Evolutionary conservation across 2,329 filamentous ascomycete species (phyloP).

Genomic region (Macrophomina phaseolina): DNA sequence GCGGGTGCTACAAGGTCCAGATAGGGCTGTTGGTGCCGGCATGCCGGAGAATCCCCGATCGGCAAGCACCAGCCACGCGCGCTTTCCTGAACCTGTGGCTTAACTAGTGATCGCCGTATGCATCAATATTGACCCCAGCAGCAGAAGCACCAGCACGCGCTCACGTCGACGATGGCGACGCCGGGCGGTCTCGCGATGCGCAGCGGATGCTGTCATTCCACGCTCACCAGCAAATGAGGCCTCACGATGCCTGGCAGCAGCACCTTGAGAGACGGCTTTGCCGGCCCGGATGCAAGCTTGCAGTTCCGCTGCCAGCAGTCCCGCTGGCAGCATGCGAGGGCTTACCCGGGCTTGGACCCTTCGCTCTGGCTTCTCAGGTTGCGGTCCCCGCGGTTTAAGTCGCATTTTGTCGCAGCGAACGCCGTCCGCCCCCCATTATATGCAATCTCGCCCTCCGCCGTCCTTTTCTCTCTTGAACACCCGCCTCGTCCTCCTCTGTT

Average conservation of each 20-base stretch:
- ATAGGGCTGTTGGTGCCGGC: background rate
- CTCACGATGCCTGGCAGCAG: background rate
- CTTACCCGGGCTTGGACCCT: slow-evolving; percentile 2
- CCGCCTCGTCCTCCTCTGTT: slow-evolving; percentile 12
- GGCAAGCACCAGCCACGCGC: no score
- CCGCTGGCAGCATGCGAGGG: slow-evolving; percentile 9
- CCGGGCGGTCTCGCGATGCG: slow-evolving; percentile 2
- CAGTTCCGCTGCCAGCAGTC: background rate
- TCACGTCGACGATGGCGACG: background rate
- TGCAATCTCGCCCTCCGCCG: slow-evolving; percentile 13
- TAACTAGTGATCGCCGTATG: background rate
- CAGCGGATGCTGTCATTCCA: background rate
- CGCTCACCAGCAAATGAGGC: background rate
- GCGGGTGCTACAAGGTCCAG: background rate
- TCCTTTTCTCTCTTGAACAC: slow-evolving; percentile 12
- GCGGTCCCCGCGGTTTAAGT: slow-evolving; percentile 21
- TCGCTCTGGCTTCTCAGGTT: slow-evolving; percentile 22
- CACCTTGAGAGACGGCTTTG: background rate
- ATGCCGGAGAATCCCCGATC: background rate
- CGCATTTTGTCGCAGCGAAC: slow-evolving; percentile 25
- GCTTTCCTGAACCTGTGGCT: background rate
- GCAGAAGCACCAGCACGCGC: slow-evolving; percentile 15
- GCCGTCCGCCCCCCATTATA: slow-evolving; percentile 22
- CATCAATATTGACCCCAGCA: background rate
- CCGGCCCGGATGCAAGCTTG: background rate